A percentile compares a stretch with the other conserved stretches of the same genome.
phyloP scores from a whole-genome alignment of 495 filamentous ascomycete genomes.

The Darksidea phi region DNA sequence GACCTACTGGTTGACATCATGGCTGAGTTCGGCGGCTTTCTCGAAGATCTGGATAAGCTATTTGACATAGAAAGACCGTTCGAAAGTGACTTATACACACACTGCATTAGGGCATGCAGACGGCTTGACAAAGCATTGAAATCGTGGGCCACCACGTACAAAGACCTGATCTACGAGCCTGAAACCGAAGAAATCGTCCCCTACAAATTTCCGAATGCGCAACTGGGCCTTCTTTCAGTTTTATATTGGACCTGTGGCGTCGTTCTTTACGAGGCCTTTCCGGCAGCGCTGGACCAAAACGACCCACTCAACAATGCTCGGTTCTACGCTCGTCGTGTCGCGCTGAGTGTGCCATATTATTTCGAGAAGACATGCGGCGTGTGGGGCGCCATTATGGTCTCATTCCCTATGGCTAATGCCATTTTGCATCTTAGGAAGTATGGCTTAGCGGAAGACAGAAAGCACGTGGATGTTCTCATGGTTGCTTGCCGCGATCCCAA shows the following conservation, averaged over 20 bases:
- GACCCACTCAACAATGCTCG: neutral
- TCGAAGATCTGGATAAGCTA: neutral
- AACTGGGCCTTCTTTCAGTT: neutral
- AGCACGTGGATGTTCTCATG: neutral
- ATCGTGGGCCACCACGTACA: neutral
- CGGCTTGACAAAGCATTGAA: neutral
- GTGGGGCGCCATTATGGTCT: neutral
- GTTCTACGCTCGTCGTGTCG: neutral
- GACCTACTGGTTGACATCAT: conserved; percentile 5
- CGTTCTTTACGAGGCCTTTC: neutral
- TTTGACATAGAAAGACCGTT: neutral
- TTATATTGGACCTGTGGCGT: conserved; percentile 3
- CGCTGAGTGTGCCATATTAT: neutral
- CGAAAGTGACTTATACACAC: neutral
- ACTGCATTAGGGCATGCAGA: neutral
- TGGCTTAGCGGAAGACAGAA: neutral
- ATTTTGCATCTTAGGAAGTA: neutral
- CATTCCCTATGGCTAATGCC: neutral
- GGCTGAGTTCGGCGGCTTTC: neutral
- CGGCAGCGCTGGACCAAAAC: neutral
- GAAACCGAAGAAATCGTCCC: neutral
- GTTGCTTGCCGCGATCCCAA: neutral
- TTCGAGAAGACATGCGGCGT: neutral
- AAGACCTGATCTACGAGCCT: neutral
- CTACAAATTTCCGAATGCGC: neutral